These are phyloP conservation scores for Ambrosiella xylebori DNA, from an alignment of 2,329 filamentous ascomycete genomes.

Conservation along the genomic window DNA sequence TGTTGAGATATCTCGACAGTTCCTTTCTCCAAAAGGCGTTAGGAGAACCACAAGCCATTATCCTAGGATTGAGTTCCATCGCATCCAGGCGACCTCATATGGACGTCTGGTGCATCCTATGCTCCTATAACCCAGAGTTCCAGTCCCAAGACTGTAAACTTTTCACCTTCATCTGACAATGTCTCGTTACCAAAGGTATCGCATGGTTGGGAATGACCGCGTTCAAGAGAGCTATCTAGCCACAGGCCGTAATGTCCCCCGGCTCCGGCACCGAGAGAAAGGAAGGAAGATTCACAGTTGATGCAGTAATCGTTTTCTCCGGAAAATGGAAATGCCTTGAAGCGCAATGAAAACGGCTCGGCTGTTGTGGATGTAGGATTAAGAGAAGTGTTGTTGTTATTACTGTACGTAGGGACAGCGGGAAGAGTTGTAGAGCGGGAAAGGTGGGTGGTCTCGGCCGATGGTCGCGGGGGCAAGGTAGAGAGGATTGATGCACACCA, in stretches of 20 bases:
- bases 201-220: constrained; percentile 67
- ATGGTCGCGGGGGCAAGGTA: constrained; percentile 34
- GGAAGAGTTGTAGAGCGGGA: constrained; percentile 27
- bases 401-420: constrained; percentile 15
- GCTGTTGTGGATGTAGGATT: constrained; percentile 12
- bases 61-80: background rate
- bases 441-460: constrained; percentile 32
- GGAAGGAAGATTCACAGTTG: constrained; percentile 68
- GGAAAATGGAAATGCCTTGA: constrained; percentile 94
- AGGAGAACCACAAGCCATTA: too few relatives aligned
- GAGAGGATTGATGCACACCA: constrained; percentile 43
- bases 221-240: constrained; percentile 72
- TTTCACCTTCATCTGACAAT: constrained; percentile 78
- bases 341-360: constrained; percentile 47
- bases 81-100: too few relatives aligned
- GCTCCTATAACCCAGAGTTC: constrained; percentile 81
- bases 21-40: too few relatives aligned
- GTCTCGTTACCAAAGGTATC: constrained; percentile 92
- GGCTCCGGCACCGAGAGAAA: constrained; percentile 63
- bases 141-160: constrained; percentile 79
- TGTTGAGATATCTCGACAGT: too few relatives aligned
- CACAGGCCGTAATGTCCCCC: constrained; percentile 88
- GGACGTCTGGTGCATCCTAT: constrained; percentile 13
- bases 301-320: constrained; percentile 96
- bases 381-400: constrained; percentile 9